Evolutionary conservation across 75 land plant genomes (phyloP).

Genomic region (Chamaecyparis obtusa): DNA sequence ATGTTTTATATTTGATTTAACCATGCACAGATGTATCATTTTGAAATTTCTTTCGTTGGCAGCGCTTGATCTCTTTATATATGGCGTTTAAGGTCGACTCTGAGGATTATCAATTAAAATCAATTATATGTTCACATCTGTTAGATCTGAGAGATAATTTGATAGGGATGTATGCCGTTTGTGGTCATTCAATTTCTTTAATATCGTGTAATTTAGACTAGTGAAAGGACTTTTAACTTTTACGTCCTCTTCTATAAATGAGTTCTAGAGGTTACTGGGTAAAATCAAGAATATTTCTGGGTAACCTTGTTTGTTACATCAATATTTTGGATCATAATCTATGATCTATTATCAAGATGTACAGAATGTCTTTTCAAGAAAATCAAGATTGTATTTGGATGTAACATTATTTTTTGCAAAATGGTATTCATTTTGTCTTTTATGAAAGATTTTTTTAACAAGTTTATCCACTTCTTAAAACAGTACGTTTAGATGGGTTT

Average conservation of each 20-base stretch:
- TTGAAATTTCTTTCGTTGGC: neutral
- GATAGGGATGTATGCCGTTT: neutral
- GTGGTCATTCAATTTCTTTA: neutral
- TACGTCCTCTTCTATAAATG: neutral
- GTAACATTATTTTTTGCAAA: too few species aligned
- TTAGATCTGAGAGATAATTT: neutral
- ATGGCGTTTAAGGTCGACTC: neutral
- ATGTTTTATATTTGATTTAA: neutral
- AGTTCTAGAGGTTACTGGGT: neutral
- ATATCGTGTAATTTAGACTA: too few species aligned
- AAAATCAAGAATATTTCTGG: neutral
- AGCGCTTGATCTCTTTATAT: neutral
- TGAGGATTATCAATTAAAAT: neutral
- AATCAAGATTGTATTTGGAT: neutral
- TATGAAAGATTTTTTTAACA: too few species aligned
- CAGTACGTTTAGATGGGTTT: too few species aligned
- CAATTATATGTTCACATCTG: neutral
- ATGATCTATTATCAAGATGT: too few species aligned
- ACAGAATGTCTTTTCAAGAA: too few species aligned
- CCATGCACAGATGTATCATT: neutral
- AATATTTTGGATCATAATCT: too few species aligned
- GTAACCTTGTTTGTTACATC: neutral
- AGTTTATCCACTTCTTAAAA: too few species aligned
- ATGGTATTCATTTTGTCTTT: too few species aligned
- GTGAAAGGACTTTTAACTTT: neutral